Base-by-base conservation (phyloP, 176 grass and related monocot species). In the Avena atlantica region DNA sequence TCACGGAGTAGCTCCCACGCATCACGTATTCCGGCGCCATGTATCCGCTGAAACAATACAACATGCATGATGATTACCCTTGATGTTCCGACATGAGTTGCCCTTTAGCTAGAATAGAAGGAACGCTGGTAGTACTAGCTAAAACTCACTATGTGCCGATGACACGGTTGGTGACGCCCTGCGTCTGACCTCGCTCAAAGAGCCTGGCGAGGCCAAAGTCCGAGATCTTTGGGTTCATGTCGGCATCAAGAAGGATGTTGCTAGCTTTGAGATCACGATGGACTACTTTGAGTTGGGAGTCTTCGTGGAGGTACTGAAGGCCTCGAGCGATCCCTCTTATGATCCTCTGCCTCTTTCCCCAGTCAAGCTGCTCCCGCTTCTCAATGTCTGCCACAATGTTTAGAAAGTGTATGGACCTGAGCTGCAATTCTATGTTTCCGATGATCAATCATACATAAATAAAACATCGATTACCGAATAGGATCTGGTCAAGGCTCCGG, bases 21-120 rank as follows among this genome's bases (percentile, higher is more conserved):
- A 91, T 89, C 49, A 64, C 10, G 67, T 91, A 88, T 50, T 88
- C 86, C 0, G 86, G 86, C 0, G 86, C 86, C 79, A 83, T 83
- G 79, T 88, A 88, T 2, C 86, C 79, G 6, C 90, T 89, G 87
- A 68, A 76, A 66, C 4, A 23, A 2, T 4, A 42, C 0, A 10
- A 1, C 4, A 58, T 58, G 16, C 17, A 58, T 19, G 5, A 58
- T 58, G 5, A 58, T 19, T 58, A 58, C 57, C 53, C 53, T 19
- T 19, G 15, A 14, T 19, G 16, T 4, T 70, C 34, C 4, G 4
- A 45, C 36, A 4, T n/a, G 29, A 40, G 65, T 16, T 2, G 0
- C 14, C 31, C 2, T 19, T 70, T 70, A 40, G 36, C 36, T n/a
- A 44, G 1, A 42, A 20, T 20, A 20, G 64, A 40, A 15, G 1